Percentiles rank a stretch among this genome's conserved stretches.
Evolutionary conservation across 108 stramenopile species (phyloP).

Genomic region (Chaetoceros muelleri): DNA sequence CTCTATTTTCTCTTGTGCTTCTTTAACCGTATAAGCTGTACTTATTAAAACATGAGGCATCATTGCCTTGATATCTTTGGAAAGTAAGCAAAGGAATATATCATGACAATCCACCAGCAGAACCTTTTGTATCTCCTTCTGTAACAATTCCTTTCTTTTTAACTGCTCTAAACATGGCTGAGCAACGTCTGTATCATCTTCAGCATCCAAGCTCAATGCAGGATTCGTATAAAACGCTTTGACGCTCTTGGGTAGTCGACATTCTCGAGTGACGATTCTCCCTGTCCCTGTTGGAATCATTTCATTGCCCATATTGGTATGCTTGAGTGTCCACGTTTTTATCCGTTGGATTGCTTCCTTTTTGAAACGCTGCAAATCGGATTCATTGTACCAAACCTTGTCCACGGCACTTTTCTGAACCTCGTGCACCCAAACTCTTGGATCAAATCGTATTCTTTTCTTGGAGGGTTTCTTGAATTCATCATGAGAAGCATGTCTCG

Average conservation of each 20-base stretch:
- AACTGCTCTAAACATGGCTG: constrained; percentile 15
- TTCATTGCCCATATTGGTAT: constrained; percentile 22
- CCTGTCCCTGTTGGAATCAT: constrained; percentile 19
- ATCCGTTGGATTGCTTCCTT: constrained; percentile 48
- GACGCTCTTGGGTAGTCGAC: neutral
- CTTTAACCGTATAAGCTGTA: constrained; percentile 33
- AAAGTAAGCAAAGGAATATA: constrained; percentile 32
- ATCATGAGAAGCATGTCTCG: neutral
- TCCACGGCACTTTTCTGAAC: constrained; percentile 18
- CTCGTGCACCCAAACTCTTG: constrained; percentile 29
- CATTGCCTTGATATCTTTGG: constrained; percentile 39
- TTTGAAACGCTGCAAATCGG: constrained; percentile 46
- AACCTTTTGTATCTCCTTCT: constrained; percentile 40
- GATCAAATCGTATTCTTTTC: constrained; percentile 26
- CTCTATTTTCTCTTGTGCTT: constrained; percentile 30
- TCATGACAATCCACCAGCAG: constrained; percentile 53
- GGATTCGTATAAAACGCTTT: constrained; percentile 25
- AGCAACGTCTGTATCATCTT: neutral
- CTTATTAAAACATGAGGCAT: constrained; percentile 41
- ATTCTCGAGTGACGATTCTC: constrained; percentile 7
- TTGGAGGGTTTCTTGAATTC: neutral
- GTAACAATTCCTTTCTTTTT: constrained; percentile 21
- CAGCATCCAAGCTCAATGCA: constrained; percentile 17
- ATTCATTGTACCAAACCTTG: constrained; percentile 45
- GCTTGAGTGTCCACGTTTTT: constrained; percentile 17